Evolutionary conservation across 306 rosid genomes (phyloP).

Genomic region (Fagus sylvatica): DNA sequence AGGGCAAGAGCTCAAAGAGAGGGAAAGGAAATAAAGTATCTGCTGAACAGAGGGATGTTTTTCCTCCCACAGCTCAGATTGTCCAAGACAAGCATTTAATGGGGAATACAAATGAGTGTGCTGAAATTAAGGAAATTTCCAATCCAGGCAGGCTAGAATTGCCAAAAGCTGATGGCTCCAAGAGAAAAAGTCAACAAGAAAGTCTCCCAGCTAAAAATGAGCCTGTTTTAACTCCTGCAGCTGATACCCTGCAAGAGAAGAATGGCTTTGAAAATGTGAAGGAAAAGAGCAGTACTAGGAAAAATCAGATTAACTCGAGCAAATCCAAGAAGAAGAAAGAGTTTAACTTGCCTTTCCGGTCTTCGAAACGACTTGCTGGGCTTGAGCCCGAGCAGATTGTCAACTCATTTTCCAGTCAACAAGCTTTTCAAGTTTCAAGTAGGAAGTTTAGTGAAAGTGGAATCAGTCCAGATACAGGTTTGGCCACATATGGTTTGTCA

Average conservation of each 20-base stretch:
- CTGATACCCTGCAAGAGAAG: constrained; percentile 32
- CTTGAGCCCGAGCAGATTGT: constrained; percentile 45
- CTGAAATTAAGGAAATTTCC: constrained; percentile 32
- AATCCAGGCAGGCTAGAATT: constrained; percentile 26
- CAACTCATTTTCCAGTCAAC: constrained; percentile 36
- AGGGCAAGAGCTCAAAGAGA: constrained; percentile 33
- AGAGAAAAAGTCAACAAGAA: constrained; percentile 4
- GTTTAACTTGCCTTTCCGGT: constrained; percentile 46
- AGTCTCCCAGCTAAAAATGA: constrained; percentile 22
- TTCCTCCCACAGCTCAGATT: constrained; percentile 30
- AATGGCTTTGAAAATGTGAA: constrained; percentile 13
- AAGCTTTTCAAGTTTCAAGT: constrained; percentile 39
- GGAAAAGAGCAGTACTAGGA: constrained; percentile 21
- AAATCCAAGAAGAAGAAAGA: constrained; percentile 41
- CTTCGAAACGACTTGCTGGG: constrained; percentile 77
- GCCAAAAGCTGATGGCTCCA: constrained; percentile 23
- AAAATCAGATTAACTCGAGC: constrained; percentile 22
- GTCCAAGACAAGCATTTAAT: constrained; percentile 34
- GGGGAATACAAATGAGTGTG: constrained; percentile 36
- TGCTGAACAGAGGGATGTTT: constrained; percentile 28
- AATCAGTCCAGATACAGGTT: constrained; percentile 31
- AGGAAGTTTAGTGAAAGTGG: constrained; percentile 38
- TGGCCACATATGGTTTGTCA: constrained; percentile 21
- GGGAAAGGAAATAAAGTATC: constrained; percentile 26
- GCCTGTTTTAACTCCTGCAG: constrained; percentile 29